These are phyloP conservation scores for Lolium multiflorum DNA, from an alignment of 176 grass and related monocot species.

Conservation along the genomic window DNA sequence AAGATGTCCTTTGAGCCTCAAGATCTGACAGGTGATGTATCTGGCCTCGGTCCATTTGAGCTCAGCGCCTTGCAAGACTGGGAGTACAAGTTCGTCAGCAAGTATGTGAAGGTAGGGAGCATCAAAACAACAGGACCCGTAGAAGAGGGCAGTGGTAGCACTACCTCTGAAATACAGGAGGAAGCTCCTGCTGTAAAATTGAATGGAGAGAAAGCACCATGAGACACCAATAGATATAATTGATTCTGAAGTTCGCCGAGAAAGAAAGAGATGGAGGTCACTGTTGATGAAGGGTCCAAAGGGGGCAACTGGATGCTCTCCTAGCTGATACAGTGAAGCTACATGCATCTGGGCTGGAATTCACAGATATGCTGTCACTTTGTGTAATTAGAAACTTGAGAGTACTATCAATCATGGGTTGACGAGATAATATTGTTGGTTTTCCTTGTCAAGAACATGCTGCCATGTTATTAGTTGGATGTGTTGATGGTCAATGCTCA, in stretches of 20 bases:
- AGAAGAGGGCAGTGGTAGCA: constrained; percentile 31
- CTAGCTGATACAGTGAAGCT: neutral
- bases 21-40: constrained; percentile 77
- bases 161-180: constrained; percentile 39
- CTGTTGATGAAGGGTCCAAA: constrained; percentile 12
- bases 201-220: constrained; percentile 22
- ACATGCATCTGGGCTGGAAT: neutral
- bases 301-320: neutral
- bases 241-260: neutral
- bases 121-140: constrained; percentile 35
- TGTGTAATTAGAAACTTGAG: neutral
- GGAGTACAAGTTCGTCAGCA: constrained; percentile 80
- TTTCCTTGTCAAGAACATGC: constrained; percentile 28
- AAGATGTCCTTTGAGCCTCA: constrained; percentile 89
- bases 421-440: neutral
- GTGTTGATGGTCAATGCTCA: neutral
- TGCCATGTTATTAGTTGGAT: constrained; percentile 21
- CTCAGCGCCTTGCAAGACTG: constrained; percentile 76
- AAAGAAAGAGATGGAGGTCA: neutral
- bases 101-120: constrained; percentile 79
- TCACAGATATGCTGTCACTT: neutral
- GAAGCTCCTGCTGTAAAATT: neutral
- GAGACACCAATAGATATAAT: constrained; percentile 14
- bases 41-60: constrained; percentile 71
- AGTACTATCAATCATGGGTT: neutral